Base-by-base conservation (phyloP, 208 protist genomes). In the Leishmania mexicana region DNA sequence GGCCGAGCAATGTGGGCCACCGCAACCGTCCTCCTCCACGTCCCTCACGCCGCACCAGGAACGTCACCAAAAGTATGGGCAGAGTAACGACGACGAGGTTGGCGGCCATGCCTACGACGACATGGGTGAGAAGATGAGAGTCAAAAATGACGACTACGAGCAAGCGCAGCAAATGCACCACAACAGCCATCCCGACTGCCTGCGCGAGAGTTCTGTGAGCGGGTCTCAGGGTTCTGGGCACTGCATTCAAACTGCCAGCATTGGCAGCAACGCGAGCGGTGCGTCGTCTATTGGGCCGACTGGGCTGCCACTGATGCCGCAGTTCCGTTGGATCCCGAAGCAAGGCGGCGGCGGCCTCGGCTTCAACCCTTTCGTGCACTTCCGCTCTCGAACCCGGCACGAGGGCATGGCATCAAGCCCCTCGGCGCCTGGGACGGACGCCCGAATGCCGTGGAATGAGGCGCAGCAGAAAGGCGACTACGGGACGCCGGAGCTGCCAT, bases 261-360 rank as follows among this genome's bases (percentile, higher is more conserved):
- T 40, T 15, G 31, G 35, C 67, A 87, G 80, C 35, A 24, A 35
- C 64, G 57, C 31, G 3, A 87, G 81, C 42, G 49, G 35, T 11
- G 53, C 78, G 31, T 82, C 80, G 10, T 90, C 87, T 31, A 72
- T 88, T 11, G 87, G 87, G 1, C 81, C 87, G 6, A 87, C 78
- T 4, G 85, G 84, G 15, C 72, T 90, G 35, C 64, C 83, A 6
- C 71, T 85, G 2, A 71, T 85, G 35, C 82, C 81, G 42, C 87
- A 85, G 76, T 90, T 90, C 17, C 81, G 85, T 24, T 90, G 87
- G 87, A 76, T 88, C 31, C 87, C 87, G n/a, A 78, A 80, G 38
- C 72, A 76, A 8, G 79, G 84, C 31, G 83, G 83, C 21, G 80
- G 72, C 60, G 86, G 83, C 15, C 76, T 81, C 3, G 80, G 86